phyloP scores from a whole-genome alignment of 163 green algal genomes.

The Smithsoniella earleae region DNA sequence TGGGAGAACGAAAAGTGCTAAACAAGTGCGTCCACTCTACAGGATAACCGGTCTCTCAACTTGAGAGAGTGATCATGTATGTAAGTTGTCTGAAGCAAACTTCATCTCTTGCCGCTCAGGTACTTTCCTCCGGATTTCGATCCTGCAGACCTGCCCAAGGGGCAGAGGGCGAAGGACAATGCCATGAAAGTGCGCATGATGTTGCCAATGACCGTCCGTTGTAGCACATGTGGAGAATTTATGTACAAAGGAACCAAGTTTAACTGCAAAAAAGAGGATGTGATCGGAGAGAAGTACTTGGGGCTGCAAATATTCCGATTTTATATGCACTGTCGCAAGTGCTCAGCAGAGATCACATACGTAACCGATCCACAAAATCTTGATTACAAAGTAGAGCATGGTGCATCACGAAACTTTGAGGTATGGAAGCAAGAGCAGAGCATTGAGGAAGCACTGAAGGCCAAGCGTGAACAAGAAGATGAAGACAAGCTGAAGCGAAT shows the following conservation, averaged over 20 bases:
- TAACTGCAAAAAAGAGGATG: conserved; percentile 93
- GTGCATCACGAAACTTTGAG: conserved; percentile 88
- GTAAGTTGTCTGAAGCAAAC: not conserved
- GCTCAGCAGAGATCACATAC: conserved; percentile 88
- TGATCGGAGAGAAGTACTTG: conserved; percentile 83
- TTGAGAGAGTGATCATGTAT: not conserved
- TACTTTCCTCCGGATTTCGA: conserved; percentile 97
- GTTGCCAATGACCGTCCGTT: conserved; percentile 94
- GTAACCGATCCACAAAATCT: conserved; percentile 93
- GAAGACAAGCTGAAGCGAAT: conserved; percentile 80
- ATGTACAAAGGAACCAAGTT: conserved; percentile 99
- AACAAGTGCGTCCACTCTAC: conserved; percentile 19
- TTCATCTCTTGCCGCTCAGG: conserved; percentile 72
- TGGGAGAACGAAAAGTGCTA: conserved; percentile 48
- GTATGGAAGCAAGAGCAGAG: conserved; percentile 69
- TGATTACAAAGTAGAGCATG: conserved; percentile 85
- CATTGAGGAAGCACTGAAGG: conserved; percentile 39
- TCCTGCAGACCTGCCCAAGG: conserved; percentile 76
- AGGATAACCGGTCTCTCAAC: not conserved
- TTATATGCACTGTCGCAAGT: conserved; percentile 86
- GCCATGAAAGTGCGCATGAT: conserved; percentile 97
- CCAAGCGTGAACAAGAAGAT: conserved; percentile 78
- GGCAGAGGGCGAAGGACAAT: conserved; percentile 69
- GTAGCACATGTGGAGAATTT: conserved; percentile 91
- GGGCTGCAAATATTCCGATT: conserved; percentile 74